Evolutionary conservation across 495 filamentous ascomycete genomes (phyloP), one percentile per base, ranked within the genome.

Genomic region (Podospora comata): DNA sequence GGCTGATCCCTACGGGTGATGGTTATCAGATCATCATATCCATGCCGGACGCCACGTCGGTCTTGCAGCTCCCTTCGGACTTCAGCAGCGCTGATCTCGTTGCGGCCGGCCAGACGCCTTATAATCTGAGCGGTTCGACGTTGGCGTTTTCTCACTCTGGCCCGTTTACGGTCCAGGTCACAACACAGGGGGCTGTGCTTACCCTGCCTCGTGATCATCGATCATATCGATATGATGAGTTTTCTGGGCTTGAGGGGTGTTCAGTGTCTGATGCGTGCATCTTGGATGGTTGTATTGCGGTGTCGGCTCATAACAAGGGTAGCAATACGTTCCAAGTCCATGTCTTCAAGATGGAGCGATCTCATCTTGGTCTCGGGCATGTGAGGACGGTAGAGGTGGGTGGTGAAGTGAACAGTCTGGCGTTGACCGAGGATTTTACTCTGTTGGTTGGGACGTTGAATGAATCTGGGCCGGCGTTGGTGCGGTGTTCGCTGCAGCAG

Each of bases 81-180:
- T 74, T 81, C 34, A 72, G 75, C 2, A 71, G 77, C 4, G 77
- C 74, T 23, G 70, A 66, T 27, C 74, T 78, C 16, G 68, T 72
- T 18, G 72, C 72, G 15, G 67, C 82, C n/a, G 81, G 83, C 32
- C 68, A 67, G 13, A 73, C 79, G 11, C 80, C 78, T 9, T 88
- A 84, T 58, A 84, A 88, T 60, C 71, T 82, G 27, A 75, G 78
- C 11, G 81, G 81, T 1, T 81, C 83, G 60, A 91, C 89, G 0
- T 70, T 91, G n/a, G 83, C 85, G n/a, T 80, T 84, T 39, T 79
- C 79, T 11, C 76, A 73, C 54, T 62, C 72, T 70, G 28, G 68
- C 9, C 62, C 68, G 15, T 30, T 70, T 15, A 68, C 87, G 19
- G 75, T 90, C 11, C 89, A 91, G 70, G 74, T 91, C 20, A 90